Evolutionary conservation across 352 stramenopile species (phyloP).

Genomic region (Phytophthora foliorum): DNA sequence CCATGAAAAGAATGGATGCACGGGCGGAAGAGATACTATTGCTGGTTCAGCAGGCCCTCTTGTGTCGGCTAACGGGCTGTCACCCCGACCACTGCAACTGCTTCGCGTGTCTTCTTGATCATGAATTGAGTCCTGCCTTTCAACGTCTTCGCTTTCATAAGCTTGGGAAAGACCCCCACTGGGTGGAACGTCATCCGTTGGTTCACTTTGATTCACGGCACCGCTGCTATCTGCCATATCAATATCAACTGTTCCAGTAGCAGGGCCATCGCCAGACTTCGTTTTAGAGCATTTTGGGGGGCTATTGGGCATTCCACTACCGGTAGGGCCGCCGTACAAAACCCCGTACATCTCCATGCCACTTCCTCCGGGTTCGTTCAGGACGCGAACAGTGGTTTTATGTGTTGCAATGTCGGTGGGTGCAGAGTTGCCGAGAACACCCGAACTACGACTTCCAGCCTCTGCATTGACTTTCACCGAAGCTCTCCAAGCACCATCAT

Average conservation of each 20-base stretch:
- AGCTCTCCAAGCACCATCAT: conserved; percentile 19
- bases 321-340: conserved; percentile 39
- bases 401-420: not conserved
- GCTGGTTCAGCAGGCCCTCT: conserved; percentile 1
- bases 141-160: conserved; percentile 18
- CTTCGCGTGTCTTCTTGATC: conserved; percentile 5
- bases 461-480: conserved; percentile 49
- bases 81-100: conserved; percentile 2
- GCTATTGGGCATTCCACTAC: not conserved
- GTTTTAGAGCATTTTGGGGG: not conserved
- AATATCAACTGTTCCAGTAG: conserved; percentile 12
- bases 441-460: conserved; percentile 35
- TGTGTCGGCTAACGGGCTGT: conserved; percentile 4
- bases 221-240: conserved; percentile 19
- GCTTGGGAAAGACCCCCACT: not conserved
- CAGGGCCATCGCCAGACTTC: not conserved
- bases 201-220: conserved; percentile 2
- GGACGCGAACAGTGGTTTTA: conserved; percentile 41
- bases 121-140: conserved; percentile 11
- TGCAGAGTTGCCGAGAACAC: conserved; percentile 14
- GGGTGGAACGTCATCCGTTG: not conserved
- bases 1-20: conserved; percentile 45
- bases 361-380: conserved; percentile 52
- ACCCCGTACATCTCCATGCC: conserved; percentile 32
- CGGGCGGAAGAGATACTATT: conserved; percentile 34